Base-by-base conservation (phyloP, 768 basidiomycete genomes). In the Hygrocybe punicea region DNA sequence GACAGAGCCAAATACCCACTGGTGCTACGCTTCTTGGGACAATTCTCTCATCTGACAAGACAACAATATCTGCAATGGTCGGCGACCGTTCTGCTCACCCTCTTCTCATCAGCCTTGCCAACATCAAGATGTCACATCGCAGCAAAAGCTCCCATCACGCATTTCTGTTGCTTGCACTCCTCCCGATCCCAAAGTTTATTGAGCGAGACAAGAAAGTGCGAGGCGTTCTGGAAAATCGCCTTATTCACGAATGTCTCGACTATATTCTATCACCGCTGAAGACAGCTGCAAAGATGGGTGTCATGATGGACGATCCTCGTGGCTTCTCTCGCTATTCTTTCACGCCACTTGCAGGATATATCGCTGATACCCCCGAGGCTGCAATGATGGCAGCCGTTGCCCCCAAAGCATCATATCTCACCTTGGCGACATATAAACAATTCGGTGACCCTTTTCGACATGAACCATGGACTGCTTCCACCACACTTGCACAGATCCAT, bases 171-270 rank as follows among this genome's bases (percentile, higher is more conserved):
- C 40, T 60, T 0, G 57, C 61, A 1, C 54, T 69, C 6, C 35
- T 68, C 21, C 68, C 65, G 5, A 56, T 69, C 21, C 45, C 63
- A 0, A 64, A 64, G 50, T 68, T 66, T 23, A 16, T 60, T 1
- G 50, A 64, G 25, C 59, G 42, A 19, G 56, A 57, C 13, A 49
- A 45, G 2, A 11, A 29, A 63, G n/a, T n/a, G n/a, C 55, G 29
- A 46, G 55, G 4, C n/a, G n/a, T n/a, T n/a, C n/a, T n/a, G n/a
- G n/a, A n/a, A n/a, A n/a, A n/a, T n/a, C n/a, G n/a, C n/a, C 48
- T 66, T 10, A 54, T 59, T 48, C 67, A 67, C 45, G 37, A 59
- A 21, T 57, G 49, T 16, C 50, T 68, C 16, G 62, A 68, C 56
- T 46, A 57, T 25, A 21, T 63, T 23, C 51, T 65, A 16, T 11